A percentile compares a stretch with the other conserved stretches of the same genome.
phyloP scores from a whole-genome alignment of 1,284 basidiomycete genomes.

The Gymnopus androsaceus region DNA sequence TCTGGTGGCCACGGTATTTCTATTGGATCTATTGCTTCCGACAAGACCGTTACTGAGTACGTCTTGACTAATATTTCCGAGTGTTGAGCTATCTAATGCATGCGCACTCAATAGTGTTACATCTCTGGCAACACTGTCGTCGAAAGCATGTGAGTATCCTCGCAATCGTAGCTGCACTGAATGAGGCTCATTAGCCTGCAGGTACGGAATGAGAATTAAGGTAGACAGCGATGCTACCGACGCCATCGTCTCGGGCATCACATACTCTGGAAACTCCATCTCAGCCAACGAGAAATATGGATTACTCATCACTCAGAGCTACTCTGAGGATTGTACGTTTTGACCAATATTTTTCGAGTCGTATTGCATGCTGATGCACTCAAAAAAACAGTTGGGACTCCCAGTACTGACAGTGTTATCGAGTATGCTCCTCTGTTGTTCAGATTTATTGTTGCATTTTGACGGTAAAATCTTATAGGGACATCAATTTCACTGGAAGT shows the following conservation, averaged over 20 bases:
- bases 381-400: slow-evolving; percentile 31
- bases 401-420: slow-evolving; percentile 34
- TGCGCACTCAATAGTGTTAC: no score
- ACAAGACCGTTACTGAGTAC: slow-evolving; percentile 29
- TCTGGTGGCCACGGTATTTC: slow-evolving; percentile 47
- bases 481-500: slow-evolving; percentile 39
- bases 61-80: no score
- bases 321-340: slow-evolving; percentile 4
- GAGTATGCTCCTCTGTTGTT: slow-evolving; percentile 4
- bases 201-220: slow-evolving; percentile 44
- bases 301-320: slow-evolving; percentile 39
- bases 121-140: slow-evolving; percentile 46
- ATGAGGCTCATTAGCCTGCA: slow-evolving; percentile 6
- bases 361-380: not conserved
- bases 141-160: not conserved
- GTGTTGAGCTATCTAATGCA: slow-evolving; percentile 40
- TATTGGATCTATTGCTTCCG: slow-evolving; percentile 10
- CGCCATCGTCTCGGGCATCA: slow-evolving; percentile 37
- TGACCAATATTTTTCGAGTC: not conserved
- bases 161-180: no score
- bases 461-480: slow-evolving; percentile 6
- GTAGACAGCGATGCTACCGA: slow-evolving; percentile 35
- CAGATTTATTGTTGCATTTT: not conserved
- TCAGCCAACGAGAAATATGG: slow-evolving; percentile 30
- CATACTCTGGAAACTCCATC: slow-evolving; percentile 33